Evolutionary conservation across 768 basidiomycete species (phyloP).

Genomic region (Russula lepida): DNA sequence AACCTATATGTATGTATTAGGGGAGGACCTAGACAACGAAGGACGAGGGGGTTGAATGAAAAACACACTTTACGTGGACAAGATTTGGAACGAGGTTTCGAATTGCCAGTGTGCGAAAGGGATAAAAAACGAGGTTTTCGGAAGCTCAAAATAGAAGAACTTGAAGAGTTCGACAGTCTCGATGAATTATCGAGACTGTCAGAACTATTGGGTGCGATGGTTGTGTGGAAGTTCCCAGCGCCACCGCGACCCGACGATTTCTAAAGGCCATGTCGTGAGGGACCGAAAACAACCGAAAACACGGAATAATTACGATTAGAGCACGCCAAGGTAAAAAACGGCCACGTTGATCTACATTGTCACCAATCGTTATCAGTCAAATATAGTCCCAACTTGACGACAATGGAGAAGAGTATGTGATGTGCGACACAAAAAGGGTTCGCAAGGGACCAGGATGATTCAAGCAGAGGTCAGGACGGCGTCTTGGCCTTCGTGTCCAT

Average conservation of each 20-base stretch:
- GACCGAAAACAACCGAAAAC: not conserved
- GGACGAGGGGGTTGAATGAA: not conserved
- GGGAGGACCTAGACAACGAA: not conserved
- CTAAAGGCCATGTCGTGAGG: not conserved
- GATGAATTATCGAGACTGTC: not conserved
- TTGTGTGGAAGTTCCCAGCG: conserved; percentile 6
- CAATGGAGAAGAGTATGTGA: not conserved
- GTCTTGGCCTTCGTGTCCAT: not conserved
- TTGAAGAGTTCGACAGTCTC: no score
- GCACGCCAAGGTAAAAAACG: not conserved
- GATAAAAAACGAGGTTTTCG: no score
- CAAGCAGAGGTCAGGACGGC: not conserved
- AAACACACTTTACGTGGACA: not conserved
- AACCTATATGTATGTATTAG: not conserved
- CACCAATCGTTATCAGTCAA: not conserved
- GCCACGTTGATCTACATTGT: not conserved
- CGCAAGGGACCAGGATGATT: not conserved
- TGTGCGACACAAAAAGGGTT: not conserved
- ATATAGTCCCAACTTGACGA: not conserved
- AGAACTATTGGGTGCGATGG: not conserved
- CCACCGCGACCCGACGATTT: conserved; percentile 13
- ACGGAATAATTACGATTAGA: not conserved
- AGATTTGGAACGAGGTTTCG: not conserved
- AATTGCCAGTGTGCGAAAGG: not conserved
- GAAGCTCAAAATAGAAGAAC: not conserved